These are phyloP conservation scores for Thelonectria olida DNA, from an alignment of 2,329 filamentous ascomycete species.

Conservation along the genomic window DNA sequence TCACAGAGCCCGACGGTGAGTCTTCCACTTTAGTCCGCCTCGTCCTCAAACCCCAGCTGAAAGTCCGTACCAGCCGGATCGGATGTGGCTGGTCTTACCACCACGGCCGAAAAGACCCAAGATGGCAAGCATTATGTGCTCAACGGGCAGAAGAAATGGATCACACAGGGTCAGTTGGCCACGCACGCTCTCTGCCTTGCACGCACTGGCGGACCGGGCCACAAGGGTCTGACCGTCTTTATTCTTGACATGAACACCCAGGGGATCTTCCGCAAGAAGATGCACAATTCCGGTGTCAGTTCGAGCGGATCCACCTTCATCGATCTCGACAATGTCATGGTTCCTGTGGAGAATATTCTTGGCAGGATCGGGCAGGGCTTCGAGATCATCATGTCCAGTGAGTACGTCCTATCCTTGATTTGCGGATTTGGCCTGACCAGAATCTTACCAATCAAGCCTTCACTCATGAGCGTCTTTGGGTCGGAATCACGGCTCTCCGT, in stretches of 20 bases:
- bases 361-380: constrained; percentile 66
- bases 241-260: constrained; percentile 61
- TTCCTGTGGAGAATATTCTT: constrained; percentile 53
- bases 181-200: constrained; percentile 78
- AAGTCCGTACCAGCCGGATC: constrained; percentile 64
- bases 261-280: constrained; percentile 61
- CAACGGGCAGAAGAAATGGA: constrained; percentile 85
- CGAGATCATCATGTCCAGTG: constrained; percentile 60
- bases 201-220: constrained; percentile 69
- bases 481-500: constrained; percentile 64
- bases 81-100: constrained; percentile 78
- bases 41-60: constrained; percentile 38
- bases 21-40: constrained; percentile 65
- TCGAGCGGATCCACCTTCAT: constrained; percentile 69
- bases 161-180: constrained; percentile 77
- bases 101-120: constrained; percentile 68
- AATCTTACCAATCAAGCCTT: constrained; percentile 47
- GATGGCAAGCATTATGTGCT: constrained; percentile 76
- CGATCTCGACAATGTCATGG: constrained; percentile 63
- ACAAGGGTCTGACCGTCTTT: constrained; percentile 63
- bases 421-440: neutral
- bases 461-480: constrained; percentile 65
- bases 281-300: constrained; percentile 73
- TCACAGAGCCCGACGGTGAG: constrained; percentile 70
- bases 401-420: neutral